Conservation (phyloP, 768 basidiomycete genomes). For the Clavaria fumosa region DNA sequence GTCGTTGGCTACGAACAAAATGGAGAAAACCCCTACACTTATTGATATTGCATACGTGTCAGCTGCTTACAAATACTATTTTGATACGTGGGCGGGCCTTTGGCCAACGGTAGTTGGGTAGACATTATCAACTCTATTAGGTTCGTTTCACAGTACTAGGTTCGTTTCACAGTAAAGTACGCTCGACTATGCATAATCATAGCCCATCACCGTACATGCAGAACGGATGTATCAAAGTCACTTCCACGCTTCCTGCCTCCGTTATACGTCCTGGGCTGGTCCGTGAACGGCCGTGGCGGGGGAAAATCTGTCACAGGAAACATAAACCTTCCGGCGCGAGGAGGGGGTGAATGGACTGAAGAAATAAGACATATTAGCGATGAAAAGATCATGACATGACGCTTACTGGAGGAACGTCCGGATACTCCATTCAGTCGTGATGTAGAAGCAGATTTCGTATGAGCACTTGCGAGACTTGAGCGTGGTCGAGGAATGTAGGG, state of each 20-base stretch:
- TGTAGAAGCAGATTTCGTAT: slow-evolving; percentile 13
- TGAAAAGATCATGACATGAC: slow-evolving; percentile 12
- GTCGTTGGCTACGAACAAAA: too few species aligned
- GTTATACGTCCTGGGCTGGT: slow-evolving; percentile 36
- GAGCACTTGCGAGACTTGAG: slow-evolving; percentile 6
- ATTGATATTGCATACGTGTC: too few species aligned
- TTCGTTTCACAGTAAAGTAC: too few species aligned
- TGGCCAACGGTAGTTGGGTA: too few species aligned
- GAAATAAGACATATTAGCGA: slow-evolving; percentile 7
- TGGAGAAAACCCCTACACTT: too few species aligned
- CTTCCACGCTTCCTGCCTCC: slow-evolving; percentile 58
- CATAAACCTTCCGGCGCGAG: slow-evolving; percentile 49
- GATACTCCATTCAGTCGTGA: background rate
- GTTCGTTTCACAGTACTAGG: too few species aligned
- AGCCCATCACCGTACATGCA: too few species aligned
- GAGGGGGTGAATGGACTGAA: slow-evolving; percentile 35
- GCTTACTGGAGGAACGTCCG: slow-evolving; percentile 7
- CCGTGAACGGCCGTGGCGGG: slow-evolving; percentile 49
- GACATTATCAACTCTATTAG: too few species aligned
- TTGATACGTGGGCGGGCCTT: too few species aligned
- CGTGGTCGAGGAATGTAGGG: slow-evolving; percentile 14
- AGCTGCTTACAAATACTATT: too few species aligned
- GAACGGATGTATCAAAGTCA: slow-evolving; percentile 56
- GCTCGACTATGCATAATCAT: too few species aligned
- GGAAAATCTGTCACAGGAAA: slow-evolving; percentile 74